Conservation (phyloP, 352 stramenopile genomes). For the Phytophthora hybrid region DNA sequence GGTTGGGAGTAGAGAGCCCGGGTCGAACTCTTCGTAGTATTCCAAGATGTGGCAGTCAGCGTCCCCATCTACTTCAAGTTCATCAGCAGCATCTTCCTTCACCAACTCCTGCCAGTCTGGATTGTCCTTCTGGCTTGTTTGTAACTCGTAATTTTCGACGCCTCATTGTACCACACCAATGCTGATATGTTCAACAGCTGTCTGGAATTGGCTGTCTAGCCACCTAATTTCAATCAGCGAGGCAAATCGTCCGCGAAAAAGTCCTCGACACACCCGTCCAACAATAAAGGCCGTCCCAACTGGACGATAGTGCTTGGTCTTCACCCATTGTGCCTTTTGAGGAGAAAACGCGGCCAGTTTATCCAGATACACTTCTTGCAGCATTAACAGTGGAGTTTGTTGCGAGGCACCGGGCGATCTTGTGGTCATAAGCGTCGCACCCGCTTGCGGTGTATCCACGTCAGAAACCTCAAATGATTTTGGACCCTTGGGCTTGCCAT, state of each 20-base stretch:
- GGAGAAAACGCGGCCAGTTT: constrained; percentile 7
- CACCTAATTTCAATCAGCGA: constrained; percentile 15
- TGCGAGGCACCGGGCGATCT: too few relatives aligned
- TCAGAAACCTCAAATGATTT: too few relatives aligned
- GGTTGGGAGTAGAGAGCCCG: too few relatives aligned
- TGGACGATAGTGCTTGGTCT: constrained; percentile 1
- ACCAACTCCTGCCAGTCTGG: too few relatives aligned
- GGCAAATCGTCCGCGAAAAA: neutral
- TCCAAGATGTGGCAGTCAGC: too few relatives aligned
- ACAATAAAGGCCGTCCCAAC: constrained; percentile 17
- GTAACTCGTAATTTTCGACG: constrained; percentile 4
- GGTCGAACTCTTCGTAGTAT: too few relatives aligned
- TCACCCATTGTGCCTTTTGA: constrained; percentile 15
- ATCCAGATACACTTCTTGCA: constrained; percentile 16
- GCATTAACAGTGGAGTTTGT: neutral
- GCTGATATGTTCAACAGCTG: constrained; percentile 5
- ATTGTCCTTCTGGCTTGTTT: too few relatives aligned
- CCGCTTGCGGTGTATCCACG: too few relatives aligned
- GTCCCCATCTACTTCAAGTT: too few relatives aligned
- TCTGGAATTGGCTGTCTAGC: constrained; percentile 14
- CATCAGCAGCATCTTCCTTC: too few relatives aligned
- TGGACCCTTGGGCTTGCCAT: too few relatives aligned
- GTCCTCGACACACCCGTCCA: constrained; percentile 4
- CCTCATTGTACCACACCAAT: constrained; percentile 1
- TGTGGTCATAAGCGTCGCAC: too few relatives aligned